Base-by-base conservation (phyloP, 352 stramenopile species). In the Globisporangium lucens region DNA sequence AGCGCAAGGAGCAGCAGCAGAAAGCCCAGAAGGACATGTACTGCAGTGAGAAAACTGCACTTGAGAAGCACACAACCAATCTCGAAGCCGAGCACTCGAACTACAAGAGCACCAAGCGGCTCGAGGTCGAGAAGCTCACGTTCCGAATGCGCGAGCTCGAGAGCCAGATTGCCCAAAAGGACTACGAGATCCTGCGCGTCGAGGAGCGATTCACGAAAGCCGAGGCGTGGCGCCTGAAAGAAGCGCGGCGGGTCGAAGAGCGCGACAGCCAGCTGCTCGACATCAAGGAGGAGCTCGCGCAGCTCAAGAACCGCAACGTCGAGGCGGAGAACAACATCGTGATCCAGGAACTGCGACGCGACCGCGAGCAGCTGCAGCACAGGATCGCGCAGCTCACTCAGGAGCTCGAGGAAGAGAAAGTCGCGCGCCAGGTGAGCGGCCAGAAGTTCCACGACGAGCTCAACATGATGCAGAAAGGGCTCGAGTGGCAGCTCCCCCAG, bases 401-500 rank as follows among this genome's bases (percentile, higher is more conserved):
- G 1, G 67, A 80, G 56, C 58, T 85, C 20, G 65, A 60, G 13
- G 75, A 83, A 8, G 73, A 83, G 71, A 69, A 63, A 4, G 64
- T 74, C 33, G 68, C 67, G 49, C 71, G 75, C 12, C 72, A 77
- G 46, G 69, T 75, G 22, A 68, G 76, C 52, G 71, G 74, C 17
- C 72, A 78, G 20, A 75, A 77, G 49, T 73, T 64, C 20, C 70
- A 73, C 1, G 69, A 78, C 30, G 77, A 85, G 55, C 66, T 80
- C 1, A 66, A 76, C 6, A 73, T 67, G 3, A 74, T 82, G 58
- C 75, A 84, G 43, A 72, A 85, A 61, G 71, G 68, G 13, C 56
- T 85, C 46, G 75, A 76, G 41, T 83, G 70, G 71, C 79, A 88
- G 35, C 65, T 88, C 6, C 79, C 79, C 0, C 79, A 88, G 62